phyloP scores from a whole-genome alignment of 148 eudicot species.

The Fagopyrum esculentum region DNA sequence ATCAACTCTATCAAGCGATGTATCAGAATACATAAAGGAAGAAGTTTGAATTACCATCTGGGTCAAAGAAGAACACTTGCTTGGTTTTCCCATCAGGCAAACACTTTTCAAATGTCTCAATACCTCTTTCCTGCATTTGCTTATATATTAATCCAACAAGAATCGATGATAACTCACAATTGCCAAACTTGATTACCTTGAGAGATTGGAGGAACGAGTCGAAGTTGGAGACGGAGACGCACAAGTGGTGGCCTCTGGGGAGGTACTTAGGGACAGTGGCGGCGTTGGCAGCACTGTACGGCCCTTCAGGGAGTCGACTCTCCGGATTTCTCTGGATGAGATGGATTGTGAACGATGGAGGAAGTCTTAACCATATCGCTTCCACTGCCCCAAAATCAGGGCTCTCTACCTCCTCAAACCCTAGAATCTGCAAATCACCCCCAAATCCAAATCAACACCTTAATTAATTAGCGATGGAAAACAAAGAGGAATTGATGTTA shows the following conservation, averaged over 20 bases:
- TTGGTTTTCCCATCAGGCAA: conserved; percentile 73
- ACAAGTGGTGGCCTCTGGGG: conserved; percentile 69
- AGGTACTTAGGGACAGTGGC: conserved; percentile 50
- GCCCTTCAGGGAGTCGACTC: conserved; percentile 65
- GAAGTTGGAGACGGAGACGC: conserved; percentile 59
- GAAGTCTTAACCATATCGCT: conserved; percentile 68
- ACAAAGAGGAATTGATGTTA: conserved; percentile 12
- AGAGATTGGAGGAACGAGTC: conserved; percentile 58
- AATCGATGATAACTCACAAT: too few species aligned
- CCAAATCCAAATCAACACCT: neutral
- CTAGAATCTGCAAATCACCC: conserved; percentile 41
- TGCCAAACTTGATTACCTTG: conserved; percentile 32
- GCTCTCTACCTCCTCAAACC: conserved; percentile 75
- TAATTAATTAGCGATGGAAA: neutral
- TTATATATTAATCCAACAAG: too few species aligned
- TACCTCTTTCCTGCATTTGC: conserved; percentile 62
- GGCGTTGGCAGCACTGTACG: conserved; percentile 50
- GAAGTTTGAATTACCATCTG: conserved; percentile 48
- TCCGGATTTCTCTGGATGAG: conserved; percentile 73
- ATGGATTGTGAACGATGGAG: conserved; percentile 57
- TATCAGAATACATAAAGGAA: neutral
- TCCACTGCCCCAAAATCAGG: conserved; percentile 55
- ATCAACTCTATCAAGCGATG: neutral
- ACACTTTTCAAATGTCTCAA: conserved; percentile 52
- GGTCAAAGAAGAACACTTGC: conserved; percentile 93